phyloP scores from a whole-genome alignment of 257 asterid species.

The Solanum appendiculatum region DNA sequence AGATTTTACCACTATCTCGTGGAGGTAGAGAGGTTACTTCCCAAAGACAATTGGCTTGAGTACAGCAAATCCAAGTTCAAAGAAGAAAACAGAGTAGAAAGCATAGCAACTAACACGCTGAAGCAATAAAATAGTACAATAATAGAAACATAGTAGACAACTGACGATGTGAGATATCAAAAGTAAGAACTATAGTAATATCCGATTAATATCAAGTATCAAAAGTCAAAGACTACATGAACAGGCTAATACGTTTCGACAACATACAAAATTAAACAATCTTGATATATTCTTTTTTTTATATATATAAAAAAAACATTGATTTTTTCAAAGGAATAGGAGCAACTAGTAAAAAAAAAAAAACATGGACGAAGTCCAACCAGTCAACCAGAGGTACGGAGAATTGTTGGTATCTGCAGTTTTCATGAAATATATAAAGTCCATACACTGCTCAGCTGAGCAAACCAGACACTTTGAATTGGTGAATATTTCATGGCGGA shows the following conservation, averaged over 20 bases:
- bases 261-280: too few species aligned
- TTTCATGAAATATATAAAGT: not conserved
- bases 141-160: accelerated
- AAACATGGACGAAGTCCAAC: not conserved
- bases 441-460: not conserved
- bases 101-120: too few species aligned
- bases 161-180: accelerated
- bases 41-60: accelerated
- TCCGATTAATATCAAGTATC: not conserved
- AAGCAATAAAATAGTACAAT: too few species aligned
- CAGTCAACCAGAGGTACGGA: not conserved
- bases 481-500: not conserved
- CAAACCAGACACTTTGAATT: not conserved
- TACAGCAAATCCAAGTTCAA: too few species aligned
- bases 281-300: not conserved
- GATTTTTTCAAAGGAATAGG: not conserved
- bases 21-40: accelerated
- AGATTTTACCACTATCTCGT: too few species aligned
- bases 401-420: not conserved
- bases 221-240: not conserved
- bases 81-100: not conserved
- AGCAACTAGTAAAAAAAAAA: not conserved
- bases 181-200: too few species aligned
- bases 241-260: too few species aligned
- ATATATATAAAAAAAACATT: too few species aligned